These are phyloP conservation scores for Candida pseudofarinosa DNA, from an alignment of 805 yeast species.

Conservation along the genomic window DNA sequence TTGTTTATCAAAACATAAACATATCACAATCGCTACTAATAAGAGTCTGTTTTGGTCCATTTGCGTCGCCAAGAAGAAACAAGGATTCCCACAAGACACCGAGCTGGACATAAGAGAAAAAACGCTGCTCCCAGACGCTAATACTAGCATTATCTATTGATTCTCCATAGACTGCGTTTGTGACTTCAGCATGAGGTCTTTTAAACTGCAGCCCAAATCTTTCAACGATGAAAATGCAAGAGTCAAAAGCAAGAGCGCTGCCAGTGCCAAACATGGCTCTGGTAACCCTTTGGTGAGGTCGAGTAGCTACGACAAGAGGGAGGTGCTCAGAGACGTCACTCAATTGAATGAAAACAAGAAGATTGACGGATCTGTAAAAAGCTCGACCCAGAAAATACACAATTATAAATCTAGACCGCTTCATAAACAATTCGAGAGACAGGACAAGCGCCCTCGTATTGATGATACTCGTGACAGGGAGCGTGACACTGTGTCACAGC, in stretches of 20 bases:
- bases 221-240: conserved; percentile 16
- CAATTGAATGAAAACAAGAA: conserved; percentile 17
- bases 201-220: conserved; percentile 8
- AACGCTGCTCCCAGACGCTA: not conserved
- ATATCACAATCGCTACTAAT: conserved; percentile 5
- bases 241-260: conserved; percentile 6
- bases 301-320: conserved; percentile 12
- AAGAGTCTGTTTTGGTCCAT: conserved; percentile 1
- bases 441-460: not conserved
- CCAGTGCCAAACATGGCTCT: conserved; percentile 3
- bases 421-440: conserved; percentile 1
- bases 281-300: not conserved
- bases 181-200: conserved; percentile 11
- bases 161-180: conserved; percentile 1
- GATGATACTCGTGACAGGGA: conserved; percentile 6
- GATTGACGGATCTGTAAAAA: conserved; percentile 5
- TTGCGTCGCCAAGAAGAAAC: not conserved
- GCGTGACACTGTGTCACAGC: not conserved
- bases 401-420: conserved; percentile 15
- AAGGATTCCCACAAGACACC: not conserved
- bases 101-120: not conserved
- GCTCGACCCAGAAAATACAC: conserved; percentile 12
- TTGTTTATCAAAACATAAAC: conserved; percentile 5
- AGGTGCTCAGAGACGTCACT: conserved; percentile 29
- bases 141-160: not conserved